Evolutionary conservation across 2,329 filamentous ascomycete species (phyloP), one percentile per base, ranked within the genome.

Genomic region (Arthrocladium fulminans): DNA sequence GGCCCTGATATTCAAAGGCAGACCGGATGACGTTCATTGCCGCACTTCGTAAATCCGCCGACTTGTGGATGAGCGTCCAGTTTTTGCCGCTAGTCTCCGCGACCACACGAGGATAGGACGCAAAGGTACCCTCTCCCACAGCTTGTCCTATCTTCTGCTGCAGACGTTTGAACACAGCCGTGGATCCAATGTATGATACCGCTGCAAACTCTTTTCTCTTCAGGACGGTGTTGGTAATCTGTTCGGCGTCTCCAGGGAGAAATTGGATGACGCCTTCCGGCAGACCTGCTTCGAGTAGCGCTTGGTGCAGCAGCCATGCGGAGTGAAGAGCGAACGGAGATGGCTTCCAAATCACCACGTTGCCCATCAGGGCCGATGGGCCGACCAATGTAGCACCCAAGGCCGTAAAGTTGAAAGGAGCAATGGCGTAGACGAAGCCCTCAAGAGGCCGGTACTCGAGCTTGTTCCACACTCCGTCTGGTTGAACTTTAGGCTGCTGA

Each of bases 1-100:
- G 88, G 43, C 88, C 88, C 65, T 92, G 86, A 73, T 82, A 94
- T 67, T 94, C 88, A 61, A 94, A 94, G 2, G 88, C 87, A 41
- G 86, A 87, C 48, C 88, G 85, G 25, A 94, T 79, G 3, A 86
- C 92, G 66, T 94, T 84, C 56, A 86, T 75, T 27, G 79, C 86
- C 9, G 87, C 87, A 61, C 90, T 92, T 52, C 80, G 72, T 43
- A 92, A 69, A 58, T 94, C 84, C 32, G 88, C 88, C 2, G 80
- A 82, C 39, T 74, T 71, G 71, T 94, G 87, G 25, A 94, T 68
- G 45, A 94, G 69, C 67, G 94, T 88, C 75, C 89, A 94, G 74
- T 94, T 94, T 79, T 94, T 94, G 64, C 88, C 88, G 51, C 88
- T 87, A 38, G 35, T 29, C 12, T 45, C 24, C 5, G 17, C 41